These are phyloP conservation scores for Clathrus columnatus DNA, from an alignment of 768 basidiomycete species.

Conservation along the genomic window DNA sequence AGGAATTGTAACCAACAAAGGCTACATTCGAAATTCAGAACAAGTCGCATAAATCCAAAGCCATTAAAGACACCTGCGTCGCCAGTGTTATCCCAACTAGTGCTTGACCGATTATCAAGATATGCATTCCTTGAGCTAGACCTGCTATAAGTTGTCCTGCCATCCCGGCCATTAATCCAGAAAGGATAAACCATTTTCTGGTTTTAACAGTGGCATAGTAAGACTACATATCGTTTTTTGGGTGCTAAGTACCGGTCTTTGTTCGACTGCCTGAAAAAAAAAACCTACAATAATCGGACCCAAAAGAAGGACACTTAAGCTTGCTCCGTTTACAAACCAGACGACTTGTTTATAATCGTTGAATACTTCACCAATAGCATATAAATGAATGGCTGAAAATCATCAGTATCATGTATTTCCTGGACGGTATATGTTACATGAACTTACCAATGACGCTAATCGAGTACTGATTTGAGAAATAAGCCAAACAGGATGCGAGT, in stretches of 20 bases:
- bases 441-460: neutral
- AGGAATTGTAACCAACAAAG: neutral
- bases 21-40: neutral
- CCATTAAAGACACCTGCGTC: neutral
- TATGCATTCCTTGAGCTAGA: neutral
- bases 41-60: neutral
- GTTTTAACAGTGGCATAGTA: neutral
- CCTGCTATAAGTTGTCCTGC: neutral
- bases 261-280: no score
- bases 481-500: neutral
- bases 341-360: neutral
- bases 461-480: constrained; percentile 1
- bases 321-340: constrained; percentile 2
- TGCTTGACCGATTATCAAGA: neutral
- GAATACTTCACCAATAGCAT: neutral
- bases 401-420: no score
- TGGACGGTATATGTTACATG: neutral
- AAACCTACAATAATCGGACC: neutral
- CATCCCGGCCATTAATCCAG: neutral
- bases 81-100: neutral
- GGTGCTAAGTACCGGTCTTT: neutral
- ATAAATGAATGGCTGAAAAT: neutral
- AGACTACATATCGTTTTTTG: neutral
- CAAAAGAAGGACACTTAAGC: neutral
- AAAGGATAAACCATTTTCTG: neutral